These are phyloP conservation scores for Suhomyces emberorum DNA, from an alignment of 805 yeast species.

Conservation along the genomic window DNA sequence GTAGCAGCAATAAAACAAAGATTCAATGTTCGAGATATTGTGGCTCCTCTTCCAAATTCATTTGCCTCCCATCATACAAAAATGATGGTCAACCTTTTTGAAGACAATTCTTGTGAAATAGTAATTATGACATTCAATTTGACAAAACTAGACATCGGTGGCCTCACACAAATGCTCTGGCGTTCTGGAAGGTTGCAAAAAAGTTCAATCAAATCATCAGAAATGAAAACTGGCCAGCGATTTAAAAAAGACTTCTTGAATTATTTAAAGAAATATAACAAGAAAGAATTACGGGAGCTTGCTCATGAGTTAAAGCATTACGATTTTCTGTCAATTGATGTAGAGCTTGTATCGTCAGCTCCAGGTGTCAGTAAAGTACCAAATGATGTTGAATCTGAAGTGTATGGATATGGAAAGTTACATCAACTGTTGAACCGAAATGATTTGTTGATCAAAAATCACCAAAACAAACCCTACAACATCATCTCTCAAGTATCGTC, in stretches of 20 bases:
- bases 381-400: constrained; percentile 15
- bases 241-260: constrained; percentile 45
- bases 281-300: constrained; percentile 22
- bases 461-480: constrained; percentile 17
- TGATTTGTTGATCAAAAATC: constrained; percentile 22
- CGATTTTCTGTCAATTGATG: constrained; percentile 48
- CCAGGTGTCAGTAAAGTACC: constrained; percentile 40
- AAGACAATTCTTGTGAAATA: constrained; percentile 45
- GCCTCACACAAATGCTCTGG: constrained; percentile 69
- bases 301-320: constrained; percentile 25
- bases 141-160: constrained; percentile 49
- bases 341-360: constrained; percentile 53
- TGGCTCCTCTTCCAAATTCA: constrained; percentile 30
- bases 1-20: constrained; percentile 11
- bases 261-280: constrained; percentile 46
- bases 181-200: constrained; percentile 43
- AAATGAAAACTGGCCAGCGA: not conserved
- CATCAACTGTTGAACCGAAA: constrained; percentile 38
- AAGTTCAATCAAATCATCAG: not conserved
- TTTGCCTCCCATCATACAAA: constrained; percentile 63
- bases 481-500: constrained; percentile 47
- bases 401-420: constrained; percentile 49
- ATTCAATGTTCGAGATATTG: constrained; percentile 27
- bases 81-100: constrained; percentile 57
- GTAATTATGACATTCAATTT: constrained; percentile 61